A percentile compares a stretch with the other conserved stretches of the same genome.
Conservation (phyloP, 441 rosid genomes). For the Viola pubescens region DNA sequence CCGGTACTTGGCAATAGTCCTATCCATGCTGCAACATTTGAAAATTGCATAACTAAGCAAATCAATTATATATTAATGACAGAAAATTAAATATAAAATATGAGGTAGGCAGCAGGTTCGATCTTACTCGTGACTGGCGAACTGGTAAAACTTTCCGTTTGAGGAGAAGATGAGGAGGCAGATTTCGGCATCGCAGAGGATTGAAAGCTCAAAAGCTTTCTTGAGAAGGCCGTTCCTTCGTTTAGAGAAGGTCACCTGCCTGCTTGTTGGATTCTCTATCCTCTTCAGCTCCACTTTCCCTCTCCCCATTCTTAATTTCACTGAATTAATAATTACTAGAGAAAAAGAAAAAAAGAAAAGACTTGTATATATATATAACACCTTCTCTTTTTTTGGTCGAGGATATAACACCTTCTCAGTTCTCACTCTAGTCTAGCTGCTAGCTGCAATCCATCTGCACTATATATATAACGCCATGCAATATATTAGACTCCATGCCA, state of each 20-base stretch:
- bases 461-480: too few relatives aligned
- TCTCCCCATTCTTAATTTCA: conserved; percentile 40
- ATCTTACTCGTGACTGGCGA: conserved; percentile 44
- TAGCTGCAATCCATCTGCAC: too few relatives aligned
- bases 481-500: too few relatives aligned
- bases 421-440: too few relatives aligned
- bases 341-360: too few relatives aligned
- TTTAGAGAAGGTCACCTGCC: conserved; percentile 68
- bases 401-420: background rate
- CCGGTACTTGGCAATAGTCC: conserved; percentile 33
- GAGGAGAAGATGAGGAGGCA: conserved; percentile 54
- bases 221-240: conserved; percentile 46
- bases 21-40: conserved; percentile 31
- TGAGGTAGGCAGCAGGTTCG: background rate
- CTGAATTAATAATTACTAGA: background rate
- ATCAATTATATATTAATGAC: background rate
- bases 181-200: conserved; percentile 65
- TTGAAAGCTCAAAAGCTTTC: conserved; percentile 58
- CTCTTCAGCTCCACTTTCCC: conserved; percentile 57
- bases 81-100: background rate
- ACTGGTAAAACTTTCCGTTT: conserved; percentile 48
- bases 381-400: background rate
- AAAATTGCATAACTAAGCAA: background rate
- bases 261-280: conserved; percentile 47
- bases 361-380: too few relatives aligned